Evolutionary conservation across 495 filamentous ascomycete genomes (phyloP).

Genomic region (Baudoinia panamericana): DNA sequence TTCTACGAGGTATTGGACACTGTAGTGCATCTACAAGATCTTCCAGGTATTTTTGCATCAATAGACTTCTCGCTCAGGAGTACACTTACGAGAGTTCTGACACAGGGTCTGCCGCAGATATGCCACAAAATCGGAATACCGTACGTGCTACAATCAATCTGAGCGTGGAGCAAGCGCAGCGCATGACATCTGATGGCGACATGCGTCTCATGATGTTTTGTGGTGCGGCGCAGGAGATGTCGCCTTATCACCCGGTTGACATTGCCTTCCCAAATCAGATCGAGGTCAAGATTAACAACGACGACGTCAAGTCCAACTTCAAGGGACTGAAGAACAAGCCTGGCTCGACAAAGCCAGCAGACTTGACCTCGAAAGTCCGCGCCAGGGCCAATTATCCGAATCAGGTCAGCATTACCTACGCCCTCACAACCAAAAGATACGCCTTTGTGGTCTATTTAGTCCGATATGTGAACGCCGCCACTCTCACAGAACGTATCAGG

Average conservation of each 20-base stretch:
- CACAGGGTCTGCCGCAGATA: slow-evolving; percentile 18
- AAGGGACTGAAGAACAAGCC: slow-evolving; percentile 91
- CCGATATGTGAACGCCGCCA: slow-evolving; percentile 53
- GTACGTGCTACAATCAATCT: slow-evolving; percentile 40
- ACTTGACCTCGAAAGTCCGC: slow-evolving; percentile 68
- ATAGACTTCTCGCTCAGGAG: background rate
- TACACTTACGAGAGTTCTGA: slow-evolving; percentile 18
- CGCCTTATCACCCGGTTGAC: slow-evolving; percentile 47
- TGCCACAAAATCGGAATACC: slow-evolving; percentile 42
- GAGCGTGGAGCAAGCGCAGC: slow-evolving; percentile 34
- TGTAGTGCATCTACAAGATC: slow-evolving; percentile 17
- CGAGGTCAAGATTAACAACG: slow-evolving; percentile 79
- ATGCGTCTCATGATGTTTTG: slow-evolving; percentile 72
- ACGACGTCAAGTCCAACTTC: slow-evolving; percentile 75
- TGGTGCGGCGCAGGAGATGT: slow-evolving; percentile 42
- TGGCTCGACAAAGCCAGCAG: slow-evolving; percentile 81
- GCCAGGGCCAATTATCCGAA: slow-evolving; percentile 58
- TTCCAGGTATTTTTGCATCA: slow-evolving; percentile 28
- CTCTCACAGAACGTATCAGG: slow-evolving; percentile 56
- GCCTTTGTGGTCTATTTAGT: slow-evolving; percentile 45
- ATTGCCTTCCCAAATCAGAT: slow-evolving; percentile 83
- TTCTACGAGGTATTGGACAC: slow-evolving; percentile 29
- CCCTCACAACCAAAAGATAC: slow-evolving; percentile 68
- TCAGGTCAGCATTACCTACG: slow-evolving; percentile 74
- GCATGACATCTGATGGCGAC: slow-evolving; percentile 39